Conservation (phyloP, 345 rosid genomes). For the Microthlaspi erraticum region DNA sequence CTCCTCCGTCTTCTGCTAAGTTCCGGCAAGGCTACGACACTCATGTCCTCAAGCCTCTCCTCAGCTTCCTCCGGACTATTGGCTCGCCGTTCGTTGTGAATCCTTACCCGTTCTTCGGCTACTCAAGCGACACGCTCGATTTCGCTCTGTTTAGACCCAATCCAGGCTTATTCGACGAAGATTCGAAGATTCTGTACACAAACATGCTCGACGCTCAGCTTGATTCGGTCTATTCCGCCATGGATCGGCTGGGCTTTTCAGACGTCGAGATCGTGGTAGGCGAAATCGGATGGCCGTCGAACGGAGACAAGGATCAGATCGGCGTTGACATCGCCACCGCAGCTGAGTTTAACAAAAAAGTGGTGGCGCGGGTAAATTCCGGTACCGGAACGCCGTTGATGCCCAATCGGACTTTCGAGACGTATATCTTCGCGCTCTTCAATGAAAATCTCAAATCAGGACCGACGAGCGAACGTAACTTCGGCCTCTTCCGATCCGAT, state of each 20-base stretch:
- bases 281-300: conserved; percentile 92
- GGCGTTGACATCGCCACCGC: conserved; percentile 64
- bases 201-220: conserved; percentile 94
- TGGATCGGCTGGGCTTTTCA: conserved; percentile 63
- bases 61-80: conserved; percentile 69
- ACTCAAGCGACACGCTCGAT: conserved; percentile 66
- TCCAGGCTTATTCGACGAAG: conserved; percentile 58
- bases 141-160: conserved; percentile 78
- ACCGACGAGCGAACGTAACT: conserved; percentile 70
- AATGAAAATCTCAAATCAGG: conserved; percentile 87
- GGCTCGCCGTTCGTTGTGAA: conserved; percentile 77
- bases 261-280: conserved; percentile 83
- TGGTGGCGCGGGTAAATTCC: conserved; percentile 62
- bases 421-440: conserved; percentile 84
- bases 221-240: conserved; percentile 82
- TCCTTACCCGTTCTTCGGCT: conserved; percentile 86
- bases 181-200: conserved; percentile 57
- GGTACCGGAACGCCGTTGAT: conserved; percentile 81
- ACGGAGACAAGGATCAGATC: conserved; percentile 63
- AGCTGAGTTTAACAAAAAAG: conserved; percentile 64
- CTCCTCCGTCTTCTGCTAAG: conserved; percentile 73
- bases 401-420: conserved; percentile 84
- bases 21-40: conserved; percentile 69
- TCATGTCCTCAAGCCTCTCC: conserved; percentile 71
- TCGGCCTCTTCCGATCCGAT: conserved; percentile 71